Conservation (phyloP, 257 asterid genomes). For the Plectranthus barbatus region DNA sequence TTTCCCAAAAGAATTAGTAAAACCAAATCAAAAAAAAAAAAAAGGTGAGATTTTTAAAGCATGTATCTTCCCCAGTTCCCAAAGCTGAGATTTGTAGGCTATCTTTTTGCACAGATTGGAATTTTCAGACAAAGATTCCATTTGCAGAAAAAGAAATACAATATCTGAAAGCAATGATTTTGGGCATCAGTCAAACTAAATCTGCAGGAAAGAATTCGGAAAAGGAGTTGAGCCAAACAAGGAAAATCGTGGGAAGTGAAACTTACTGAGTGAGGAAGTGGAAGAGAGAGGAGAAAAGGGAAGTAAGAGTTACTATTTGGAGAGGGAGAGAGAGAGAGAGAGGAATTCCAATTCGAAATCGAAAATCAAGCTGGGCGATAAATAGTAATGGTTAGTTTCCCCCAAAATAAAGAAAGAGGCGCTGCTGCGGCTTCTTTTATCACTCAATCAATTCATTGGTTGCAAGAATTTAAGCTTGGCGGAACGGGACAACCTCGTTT, state of each 20-base stretch:
- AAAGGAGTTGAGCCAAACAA: neutral
- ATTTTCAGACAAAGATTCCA: conserved; percentile 8
- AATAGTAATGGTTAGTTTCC: too few relatives aligned
- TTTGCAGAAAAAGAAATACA: neutral
- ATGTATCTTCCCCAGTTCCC: conserved; percentile 22
- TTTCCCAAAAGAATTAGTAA: neutral
- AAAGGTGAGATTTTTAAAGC: neutral
- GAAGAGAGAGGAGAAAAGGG: neutral
- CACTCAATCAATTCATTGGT: too few relatives aligned
- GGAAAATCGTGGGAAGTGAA: neutral
- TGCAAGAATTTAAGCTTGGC: too few relatives aligned
- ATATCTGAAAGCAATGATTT: neutral
- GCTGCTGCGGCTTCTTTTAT: too few relatives aligned
- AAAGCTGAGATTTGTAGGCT: conserved; percentile 9
- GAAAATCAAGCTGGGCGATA: too few relatives aligned
- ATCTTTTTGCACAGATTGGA: neutral
- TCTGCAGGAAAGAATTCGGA: neutral
- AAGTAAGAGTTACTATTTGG: conserved; percentile 28
- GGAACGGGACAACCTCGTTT: too few relatives aligned
- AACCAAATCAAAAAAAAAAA: neutral
- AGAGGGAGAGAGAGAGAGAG: conserved; percentile 19
- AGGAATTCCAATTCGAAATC: too few relatives aligned
- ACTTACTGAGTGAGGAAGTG: conserved; percentile 4
- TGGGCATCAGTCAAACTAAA: neutral
- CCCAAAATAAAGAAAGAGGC: too few relatives aligned